phyloP scores from a whole-genome alignment of 2,329 filamentous ascomycete species.

The Metarhizium sp. region DNA sequence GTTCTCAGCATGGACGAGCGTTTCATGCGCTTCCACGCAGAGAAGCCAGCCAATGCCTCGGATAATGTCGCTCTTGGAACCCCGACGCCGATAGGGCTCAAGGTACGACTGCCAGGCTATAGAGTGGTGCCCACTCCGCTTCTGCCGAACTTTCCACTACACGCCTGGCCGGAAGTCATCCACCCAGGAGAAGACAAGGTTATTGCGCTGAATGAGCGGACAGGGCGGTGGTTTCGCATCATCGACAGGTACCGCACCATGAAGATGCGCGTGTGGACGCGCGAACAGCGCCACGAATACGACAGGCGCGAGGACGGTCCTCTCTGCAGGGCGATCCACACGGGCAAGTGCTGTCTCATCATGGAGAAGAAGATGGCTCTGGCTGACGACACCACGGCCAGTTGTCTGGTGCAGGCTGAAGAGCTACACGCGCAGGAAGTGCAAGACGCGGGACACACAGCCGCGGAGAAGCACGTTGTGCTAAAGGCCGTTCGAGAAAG shows the following conservation, averaged over 20 bases:
- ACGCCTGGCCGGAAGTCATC: slow-evolving; percentile 12
- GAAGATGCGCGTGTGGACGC: slow-evolving; percentile 11
- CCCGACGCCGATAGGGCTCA: slow-evolving; percentile 11
- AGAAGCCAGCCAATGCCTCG: not conserved
- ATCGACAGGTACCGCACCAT: slow-evolving; percentile 12
- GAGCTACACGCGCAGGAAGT: not conserved
- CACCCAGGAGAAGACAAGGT: slow-evolving; percentile 9
- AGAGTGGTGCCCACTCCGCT: slow-evolving; percentile 4
- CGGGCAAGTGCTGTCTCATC: slow-evolving; percentile 7
- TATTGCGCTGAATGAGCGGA: slow-evolving; percentile 6
- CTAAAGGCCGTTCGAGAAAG: slow-evolving; percentile 5
- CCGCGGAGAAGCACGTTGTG: not conserved
- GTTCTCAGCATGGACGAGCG: slow-evolving; percentile 10
- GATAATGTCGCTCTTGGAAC: not conserved
- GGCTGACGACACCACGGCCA: not conserved
- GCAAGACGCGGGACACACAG: not conserved
- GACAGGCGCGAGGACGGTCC: slow-evolving; percentile 7
- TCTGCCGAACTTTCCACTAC: slow-evolving; percentile 3
- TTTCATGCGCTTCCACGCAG: slow-evolving; percentile 6
- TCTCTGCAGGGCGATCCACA: slow-evolving; percentile 10
- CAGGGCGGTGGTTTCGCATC: slow-evolving; percentile 10
- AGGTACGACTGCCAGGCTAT: slow-evolving; percentile 9
- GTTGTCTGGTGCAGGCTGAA: slow-evolving; percentile 9
- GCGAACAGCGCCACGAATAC: slow-evolving; percentile 7
- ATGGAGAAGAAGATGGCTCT: slow-evolving; percentile 3